Evolutionary conservation across 805 yeast species (phyloP), one percentile per base, ranked within the genome.

Genomic region (Ogataea philodendri): DNA sequence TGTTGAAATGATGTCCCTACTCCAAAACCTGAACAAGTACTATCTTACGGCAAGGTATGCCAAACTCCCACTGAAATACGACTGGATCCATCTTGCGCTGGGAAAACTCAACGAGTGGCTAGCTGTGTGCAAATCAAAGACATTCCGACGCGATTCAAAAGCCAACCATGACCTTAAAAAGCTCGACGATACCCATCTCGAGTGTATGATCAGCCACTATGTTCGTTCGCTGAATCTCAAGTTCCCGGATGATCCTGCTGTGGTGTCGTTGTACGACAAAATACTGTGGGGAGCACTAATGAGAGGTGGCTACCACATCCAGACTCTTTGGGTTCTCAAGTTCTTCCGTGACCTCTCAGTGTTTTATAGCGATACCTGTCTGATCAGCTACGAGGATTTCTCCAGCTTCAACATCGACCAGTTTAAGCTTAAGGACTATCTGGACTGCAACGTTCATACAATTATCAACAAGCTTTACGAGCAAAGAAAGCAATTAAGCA

Each of bases 281-380:
- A 57, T 74, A 1, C 34, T 71, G 1, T 65, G 69, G 60, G 71
- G 70, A 0, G 40, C 72, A 7, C 24, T 69, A 6, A 43, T 72
- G 27, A 62, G 59, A 38, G 78, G 78, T 10, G 72, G 70, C 1
- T 49, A 65, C 17, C 71, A 68, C 39, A 16, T 70, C 7, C 64
- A 60, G 27, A 51, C 64, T 3, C 43, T 74, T 13, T 65, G 70
- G 67, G 63, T 70, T 26, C 70, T 73, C 44, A 58, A 57, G 35
- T 52, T 57, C 11, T 44, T 71, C 24, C 56, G 58, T 23, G 53
- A 59, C 33, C 62, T 56, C 32, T 33, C 41, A 4, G 27, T 35
- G 9, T 32, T 46, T 14, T 22, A 42, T 22, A 44, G 53, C 21
- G 48, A 48, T 25, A 42, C 48, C 10, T 45, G 45, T 3, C 17